Evolutionary conservation across 345 rosid species (phyloP).

Genomic region (Ceriops zippeliana): DNA sequence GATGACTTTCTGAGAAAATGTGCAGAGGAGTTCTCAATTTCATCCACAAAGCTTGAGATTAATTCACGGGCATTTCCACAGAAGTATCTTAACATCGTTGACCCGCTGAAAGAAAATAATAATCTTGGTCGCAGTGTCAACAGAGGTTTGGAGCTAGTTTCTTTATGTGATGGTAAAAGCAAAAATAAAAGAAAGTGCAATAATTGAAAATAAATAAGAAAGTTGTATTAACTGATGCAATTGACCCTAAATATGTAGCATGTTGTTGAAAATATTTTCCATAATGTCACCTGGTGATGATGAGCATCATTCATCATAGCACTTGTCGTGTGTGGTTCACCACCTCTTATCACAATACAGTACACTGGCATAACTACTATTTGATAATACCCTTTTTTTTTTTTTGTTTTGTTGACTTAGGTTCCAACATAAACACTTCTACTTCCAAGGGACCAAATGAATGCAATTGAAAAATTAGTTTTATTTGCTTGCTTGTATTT

Average conservation of each 20-base stretch:
- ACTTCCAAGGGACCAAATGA: too few species aligned
- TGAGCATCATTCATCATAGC: too few species aligned
- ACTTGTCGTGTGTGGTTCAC: too few species aligned
- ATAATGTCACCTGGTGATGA: too few species aligned
- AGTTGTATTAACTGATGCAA: background rate
- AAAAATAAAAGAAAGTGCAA: background rate
- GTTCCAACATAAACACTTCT: too few species aligned
- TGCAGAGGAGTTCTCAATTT: constrained; percentile 43
- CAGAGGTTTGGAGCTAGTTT: constrained; percentile 48
- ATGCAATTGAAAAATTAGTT: too few species aligned
- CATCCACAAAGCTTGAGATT: constrained; percentile 35
- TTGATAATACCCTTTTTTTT: too few species aligned
- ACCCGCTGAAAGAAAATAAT: constrained; percentile 76
- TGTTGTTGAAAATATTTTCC: too few species aligned
- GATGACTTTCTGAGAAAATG: constrained; percentile 53
- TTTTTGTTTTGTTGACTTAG: too few species aligned
- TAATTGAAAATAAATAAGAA: background rate
- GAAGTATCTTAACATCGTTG: constrained; percentile 73
- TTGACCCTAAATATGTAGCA: background rate
- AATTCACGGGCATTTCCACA: constrained; percentile 42
- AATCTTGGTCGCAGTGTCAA: constrained; percentile 90
- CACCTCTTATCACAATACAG: too few species aligned
- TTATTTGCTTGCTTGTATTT: too few species aligned
- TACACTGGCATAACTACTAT: too few species aligned
- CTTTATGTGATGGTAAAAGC: background rate